Base-by-base conservation (phyloP, 1,284 basidiomycete genomes). In the Tilletia setariae region DNA sequence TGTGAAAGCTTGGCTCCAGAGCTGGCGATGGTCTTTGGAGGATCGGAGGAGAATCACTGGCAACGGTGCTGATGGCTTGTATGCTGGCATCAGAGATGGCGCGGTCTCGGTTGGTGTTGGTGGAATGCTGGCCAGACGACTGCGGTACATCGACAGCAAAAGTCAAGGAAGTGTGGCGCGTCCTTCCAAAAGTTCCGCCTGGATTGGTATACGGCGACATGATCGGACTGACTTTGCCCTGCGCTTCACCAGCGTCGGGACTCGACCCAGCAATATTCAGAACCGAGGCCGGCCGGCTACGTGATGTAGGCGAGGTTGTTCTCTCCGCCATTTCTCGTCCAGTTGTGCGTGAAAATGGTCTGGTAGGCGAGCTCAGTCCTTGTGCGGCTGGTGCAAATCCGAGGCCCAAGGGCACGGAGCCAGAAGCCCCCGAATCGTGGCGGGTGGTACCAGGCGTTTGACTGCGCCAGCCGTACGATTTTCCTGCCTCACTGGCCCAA, bases 311-410 rank as follows among this genome's bases (percentile, higher is more conserved):
- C 56, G 56, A 61, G 16, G 28, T 35, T 8, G 56, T 32, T 13
- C 56, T 28, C 15, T 61, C 56, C 15, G 56, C 28, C 56, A 61
- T 61, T 30, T 61, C 56, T 30, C 28, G 32, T 9, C 56, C 56
- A 16, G 56, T 40, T 30, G 56, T 16, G 13, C 56, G 56, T 13
- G 56, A 61, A 30, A 35, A 61, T 3, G 56, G 56, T 13, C 56
- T 25, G 19, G 56, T 61, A 16, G 56, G 56, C 16, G 56, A 61
- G 28, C 56, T 32, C 30, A 61, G 30, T n/a, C 56, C 56, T 61
- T 30, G 30, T 35, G 28, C 19, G 32, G 28, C 16, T 3, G 19
- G 28, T 15, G n/a, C 28, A 16, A 21, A 11, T 61, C 28, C 56
- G 11, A 61, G 56, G 7, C 56, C 51, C 13, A 25, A 53, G 13